These are phyloP conservation scores for Brachypodium distachyon DNA, from an alignment of 202 grass and related monocot genomes.

Conservation along the genomic window DNA sequence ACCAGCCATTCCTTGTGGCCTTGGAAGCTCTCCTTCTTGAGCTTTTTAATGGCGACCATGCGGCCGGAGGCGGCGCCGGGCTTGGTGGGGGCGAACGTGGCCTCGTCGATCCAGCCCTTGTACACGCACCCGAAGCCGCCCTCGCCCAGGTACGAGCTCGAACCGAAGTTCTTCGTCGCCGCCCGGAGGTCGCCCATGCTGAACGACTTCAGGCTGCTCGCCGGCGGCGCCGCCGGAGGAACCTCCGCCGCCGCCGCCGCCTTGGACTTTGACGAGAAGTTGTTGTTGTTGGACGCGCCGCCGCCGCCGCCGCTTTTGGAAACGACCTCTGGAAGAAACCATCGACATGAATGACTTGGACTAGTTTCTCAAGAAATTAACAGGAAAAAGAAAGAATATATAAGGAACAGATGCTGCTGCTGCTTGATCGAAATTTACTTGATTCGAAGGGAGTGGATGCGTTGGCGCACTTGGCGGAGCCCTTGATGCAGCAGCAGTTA, in stretches of 20 bases:
- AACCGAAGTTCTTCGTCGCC: slow-evolving; percentile 76
- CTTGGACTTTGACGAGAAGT: slow-evolving; percentile 33
- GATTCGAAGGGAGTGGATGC: slow-evolving; percentile 45
- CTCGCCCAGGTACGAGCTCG: slow-evolving; percentile 55
- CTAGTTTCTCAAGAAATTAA: background rate
- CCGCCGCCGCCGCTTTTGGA: slow-evolving; percentile 18
- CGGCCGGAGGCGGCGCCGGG: slow-evolving; percentile 44
- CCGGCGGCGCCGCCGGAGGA: background rate
- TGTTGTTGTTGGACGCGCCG: too few relatives aligned
- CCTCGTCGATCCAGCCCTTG: slow-evolving; percentile 92
- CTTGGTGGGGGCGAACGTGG: slow-evolving; percentile 42
- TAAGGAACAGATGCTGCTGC: background rate
- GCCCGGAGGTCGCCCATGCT: slow-evolving; percentile 60
- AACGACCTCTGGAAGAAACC: slow-evolving; percentile 31
- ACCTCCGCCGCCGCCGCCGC: background rate
- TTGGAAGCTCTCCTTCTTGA: slow-evolving; percentile 84
- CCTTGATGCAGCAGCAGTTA: slow-evolving; percentile 31
- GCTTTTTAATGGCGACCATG: slow-evolving; percentile 89
- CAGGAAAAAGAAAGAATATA: background rate
- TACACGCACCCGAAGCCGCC: slow-evolving; percentile 90
- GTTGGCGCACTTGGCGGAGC: slow-evolving; percentile 49
- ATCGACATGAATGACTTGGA: background rate
- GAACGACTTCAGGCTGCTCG: slow-evolving; percentile 72
- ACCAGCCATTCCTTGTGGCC: slow-evolving; percentile 89
- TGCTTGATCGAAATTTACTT: slow-evolving; percentile 10